Conservation (phyloP, 805 yeast genomes). For the Kodamaea leandrae region DNA sequence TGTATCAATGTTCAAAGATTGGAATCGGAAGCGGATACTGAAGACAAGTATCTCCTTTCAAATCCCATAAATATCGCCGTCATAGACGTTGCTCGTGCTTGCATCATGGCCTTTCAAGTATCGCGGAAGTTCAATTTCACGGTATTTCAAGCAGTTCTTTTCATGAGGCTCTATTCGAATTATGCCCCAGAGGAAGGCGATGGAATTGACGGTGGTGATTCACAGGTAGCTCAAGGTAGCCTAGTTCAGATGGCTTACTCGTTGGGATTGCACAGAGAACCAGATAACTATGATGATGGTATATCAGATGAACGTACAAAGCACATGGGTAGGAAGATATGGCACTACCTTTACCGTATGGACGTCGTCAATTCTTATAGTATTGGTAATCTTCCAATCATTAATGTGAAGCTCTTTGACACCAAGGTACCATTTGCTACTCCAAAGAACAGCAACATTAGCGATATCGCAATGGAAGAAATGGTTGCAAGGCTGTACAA, state of each 20-base stretch:
- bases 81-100: conserved; percentile 20
- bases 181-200: conserved; percentile 17
- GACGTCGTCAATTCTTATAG: conserved; percentile 12
- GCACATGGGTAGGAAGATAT: conserved; percentile 55
- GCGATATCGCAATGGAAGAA: conserved; percentile 15
- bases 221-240: conserved; percentile 10
- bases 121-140: conserved; percentile 12
- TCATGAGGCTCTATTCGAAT: conserved; percentile 11
- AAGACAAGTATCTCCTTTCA: conserved; percentile 17
- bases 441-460: conserved; percentile 16
- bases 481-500: conserved; percentile 11
- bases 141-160: conserved; percentile 13
- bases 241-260: conserved; percentile 21
- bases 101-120: conserved; percentile 19
- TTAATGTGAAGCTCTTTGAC: conserved; percentile 11
- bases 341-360: conserved; percentile 47
- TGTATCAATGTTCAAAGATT: conserved; percentile 28
- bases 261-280: conserved; percentile 24
- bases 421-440: conserved; percentile 16
- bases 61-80: conserved; percentile 23
- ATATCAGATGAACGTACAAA: conserved; percentile 32
- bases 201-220: conserved; percentile 14
- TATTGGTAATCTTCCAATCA: conserved; percentile 19
- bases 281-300: conserved; percentile 22
- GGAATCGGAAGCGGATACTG: conserved; percentile 19